phyloP scores from a whole-genome alignment of 257 asterid genomes.

The Salvia splendens region DNA sequence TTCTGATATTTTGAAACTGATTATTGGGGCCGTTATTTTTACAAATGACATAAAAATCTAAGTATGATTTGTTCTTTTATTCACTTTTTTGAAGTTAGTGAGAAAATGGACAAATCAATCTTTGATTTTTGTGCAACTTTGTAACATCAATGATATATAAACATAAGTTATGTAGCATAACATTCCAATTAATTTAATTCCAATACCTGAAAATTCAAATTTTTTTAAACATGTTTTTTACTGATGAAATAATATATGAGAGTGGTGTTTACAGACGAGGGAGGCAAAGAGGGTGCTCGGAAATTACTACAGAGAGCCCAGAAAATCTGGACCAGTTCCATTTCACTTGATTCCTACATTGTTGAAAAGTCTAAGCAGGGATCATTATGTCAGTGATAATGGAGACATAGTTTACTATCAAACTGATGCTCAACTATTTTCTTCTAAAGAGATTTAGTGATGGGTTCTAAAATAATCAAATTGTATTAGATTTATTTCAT shows the following conservation, averaged over 20 bases:
- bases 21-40: no score
- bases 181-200: no score
- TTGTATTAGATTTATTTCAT: not conserved
- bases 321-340: constrained; percentile 68
- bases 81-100: no score
- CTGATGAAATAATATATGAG: not conserved
- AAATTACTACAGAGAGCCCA: constrained; percentile 77
- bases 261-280: constrained; percentile 51
- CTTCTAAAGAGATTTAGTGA: constrained; percentile 28
- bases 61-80: no score
- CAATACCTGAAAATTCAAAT: no score
- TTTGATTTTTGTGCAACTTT: no score
- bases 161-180: no score
- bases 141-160: no score
- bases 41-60: no score
- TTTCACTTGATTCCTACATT: constrained; percentile 54
- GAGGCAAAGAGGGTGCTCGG: constrained; percentile 71
- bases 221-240: not conserved
- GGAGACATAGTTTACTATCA: constrained; percentile 81
- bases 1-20: no score
- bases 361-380: constrained; percentile 54
- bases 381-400: constrained; percentile 71
- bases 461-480: not conserved
- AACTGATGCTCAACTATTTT: constrained; percentile 47
- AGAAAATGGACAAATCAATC: no score